phyloP scores from a whole-genome alignment of 1,139 yeast species.

The Geotrichum macrosporum region DNA sequence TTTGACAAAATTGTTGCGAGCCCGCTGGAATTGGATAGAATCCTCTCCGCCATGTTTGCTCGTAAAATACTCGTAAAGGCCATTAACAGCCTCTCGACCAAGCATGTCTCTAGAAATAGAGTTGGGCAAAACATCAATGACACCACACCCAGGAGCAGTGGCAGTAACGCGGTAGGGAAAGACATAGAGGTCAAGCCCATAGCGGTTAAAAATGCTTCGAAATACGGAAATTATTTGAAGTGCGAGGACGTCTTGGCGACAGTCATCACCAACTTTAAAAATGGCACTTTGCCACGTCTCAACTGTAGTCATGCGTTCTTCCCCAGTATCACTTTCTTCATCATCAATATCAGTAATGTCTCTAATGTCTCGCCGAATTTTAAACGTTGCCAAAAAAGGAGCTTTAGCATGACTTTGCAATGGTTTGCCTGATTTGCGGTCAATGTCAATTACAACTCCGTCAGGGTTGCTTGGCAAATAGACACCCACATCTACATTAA shows the following conservation, averaged over 20 bases:
- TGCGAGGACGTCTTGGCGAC: conserved; percentile 95
- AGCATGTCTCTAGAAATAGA: conserved; percentile 96
- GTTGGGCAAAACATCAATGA: conserved; percentile 93
- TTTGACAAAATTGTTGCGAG: conserved; percentile 87
- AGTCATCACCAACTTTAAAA: conserved; percentile 98
- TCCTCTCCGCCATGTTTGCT: conserved; percentile 93
- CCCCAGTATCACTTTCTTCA: conserved; percentile 16
- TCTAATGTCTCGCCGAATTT: conserved; percentile 56
- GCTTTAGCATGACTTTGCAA: conserved; percentile 98
- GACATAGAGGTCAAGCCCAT: conserved; percentile 85
- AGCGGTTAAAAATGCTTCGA: conserved; percentile 80
- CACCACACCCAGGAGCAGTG: conserved; percentile 99
- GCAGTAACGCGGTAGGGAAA: conserved; percentile 96
- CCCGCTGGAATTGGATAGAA: conserved; percentile 82
- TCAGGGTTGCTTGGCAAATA: conserved; percentile 96
- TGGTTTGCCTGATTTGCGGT: conserved; percentile 91
- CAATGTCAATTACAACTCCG: conserved; percentile 87
- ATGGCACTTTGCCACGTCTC: conserved; percentile 85
- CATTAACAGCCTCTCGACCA: conserved; percentile 98
- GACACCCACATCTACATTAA: conserved; percentile 75
- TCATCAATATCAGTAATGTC: conserved; percentile 30
- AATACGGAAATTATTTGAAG: conserved; percentile 87
- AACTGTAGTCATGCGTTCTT: conserved; percentile 24
- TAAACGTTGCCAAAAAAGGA: conserved; percentile 95
- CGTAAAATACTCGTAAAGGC: conserved; percentile 85